Evolutionary conservation across 805 yeast genomes (phyloP), one percentile per base, ranked within the genome.

Genomic region (Ogataea paraovalis): DNA sequence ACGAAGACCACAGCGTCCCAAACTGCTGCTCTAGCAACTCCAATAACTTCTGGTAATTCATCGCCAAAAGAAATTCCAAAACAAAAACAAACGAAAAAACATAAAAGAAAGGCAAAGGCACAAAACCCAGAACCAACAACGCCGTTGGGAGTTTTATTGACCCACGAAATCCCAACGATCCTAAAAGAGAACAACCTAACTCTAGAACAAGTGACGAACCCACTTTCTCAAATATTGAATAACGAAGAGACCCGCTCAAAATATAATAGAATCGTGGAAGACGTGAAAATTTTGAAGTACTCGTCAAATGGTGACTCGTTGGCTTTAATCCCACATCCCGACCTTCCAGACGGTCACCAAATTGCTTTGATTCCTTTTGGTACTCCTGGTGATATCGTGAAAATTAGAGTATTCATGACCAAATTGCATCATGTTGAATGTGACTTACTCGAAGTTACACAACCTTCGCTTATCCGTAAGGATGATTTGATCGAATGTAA

Each of bases 241-340:
- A 83, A 85, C 55, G 66, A 68, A 27, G 72, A 69, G 1, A 65
- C 67, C n/a, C 73, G 66, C 42, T 51, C 70, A 2, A 67, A 62
- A 39, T 83, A 80, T 57, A 62, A 62, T 59, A 73, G 91, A 45
- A 65, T 64, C 2, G 85, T 83, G 2, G 61, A 67, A 1, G 69
- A 80, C 47, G 89, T 88, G 18, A 66, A 75, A 50, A 73, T 94
- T 42, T 57, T 76, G 28, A 72, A 71, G 41, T 67, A 85, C 14
- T 72, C 88, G 10, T 84, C 96, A 2, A 87, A 82, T 52, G 98
- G 98, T 46, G 96, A 90, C 52, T 97, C 97, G 1, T 57, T 92
- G 20, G 96, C 87, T 0, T 50, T 89, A 4, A 74, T 86, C 42
- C 68, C 74, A 4, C 82, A 82, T 56, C 91, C 94, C 1, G 76